Evolutionary conservation across 2,329 filamentous ascomycete species (phyloP).

Genomic region (Aspergillus niger): DNA sequence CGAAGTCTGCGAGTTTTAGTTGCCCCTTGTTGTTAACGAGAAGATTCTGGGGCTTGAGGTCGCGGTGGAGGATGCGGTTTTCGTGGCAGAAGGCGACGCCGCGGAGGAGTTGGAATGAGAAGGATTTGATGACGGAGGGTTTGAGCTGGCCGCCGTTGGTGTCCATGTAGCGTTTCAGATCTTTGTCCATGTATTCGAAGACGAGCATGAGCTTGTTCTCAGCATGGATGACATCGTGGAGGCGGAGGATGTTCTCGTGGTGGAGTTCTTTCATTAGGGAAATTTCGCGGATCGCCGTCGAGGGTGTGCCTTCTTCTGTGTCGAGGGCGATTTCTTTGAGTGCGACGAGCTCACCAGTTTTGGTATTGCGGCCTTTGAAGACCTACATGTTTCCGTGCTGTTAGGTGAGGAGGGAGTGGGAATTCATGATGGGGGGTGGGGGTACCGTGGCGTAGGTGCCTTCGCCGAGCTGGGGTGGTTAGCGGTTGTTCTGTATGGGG

Average conservation of each 20-base stretch:
- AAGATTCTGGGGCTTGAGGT: slow-evolving; percentile 93
- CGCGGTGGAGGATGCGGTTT: slow-evolving; percentile 90
- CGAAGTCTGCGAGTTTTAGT: slow-evolving; percentile 92
- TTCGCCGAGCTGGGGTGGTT: slow-evolving; percentile 16
- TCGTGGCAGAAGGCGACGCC: slow-evolving; percentile 98
- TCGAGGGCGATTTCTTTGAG: slow-evolving; percentile 21
- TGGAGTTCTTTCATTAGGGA: slow-evolving; percentile 99
- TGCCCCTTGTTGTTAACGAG: slow-evolving; percentile 89
- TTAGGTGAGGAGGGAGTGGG: slow-evolving; percentile 9
- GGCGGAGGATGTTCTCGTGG: slow-evolving; percentile 93
- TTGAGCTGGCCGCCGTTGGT: slow-evolving; percentile 84
- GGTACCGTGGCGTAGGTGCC: slow-evolving; percentile 21
- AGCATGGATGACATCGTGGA: slow-evolving; percentile 98
- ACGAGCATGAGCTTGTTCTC: slow-evolving; percentile 99
- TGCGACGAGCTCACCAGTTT: slow-evolving; percentile 19
- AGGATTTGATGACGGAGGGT: slow-evolving; percentile 88
- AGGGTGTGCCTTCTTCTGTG: slow-evolving; percentile 87
- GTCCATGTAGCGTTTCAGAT: slow-evolving; percentile 98
- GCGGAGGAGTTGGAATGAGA: slow-evolving; percentile 94
- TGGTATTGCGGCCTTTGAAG: slow-evolving; percentile 21
- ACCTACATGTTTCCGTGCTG: slow-evolving; percentile 9
- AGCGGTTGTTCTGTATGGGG: background rate
- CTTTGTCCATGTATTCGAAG: slow-evolving; percentile 98
- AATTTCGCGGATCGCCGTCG: slow-evolving; percentile 95
- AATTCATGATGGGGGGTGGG: background rate